Evolutionary conservation across 139 green algal genomes (phyloP).

Genomic region (Asterochloris erici): DNA sequence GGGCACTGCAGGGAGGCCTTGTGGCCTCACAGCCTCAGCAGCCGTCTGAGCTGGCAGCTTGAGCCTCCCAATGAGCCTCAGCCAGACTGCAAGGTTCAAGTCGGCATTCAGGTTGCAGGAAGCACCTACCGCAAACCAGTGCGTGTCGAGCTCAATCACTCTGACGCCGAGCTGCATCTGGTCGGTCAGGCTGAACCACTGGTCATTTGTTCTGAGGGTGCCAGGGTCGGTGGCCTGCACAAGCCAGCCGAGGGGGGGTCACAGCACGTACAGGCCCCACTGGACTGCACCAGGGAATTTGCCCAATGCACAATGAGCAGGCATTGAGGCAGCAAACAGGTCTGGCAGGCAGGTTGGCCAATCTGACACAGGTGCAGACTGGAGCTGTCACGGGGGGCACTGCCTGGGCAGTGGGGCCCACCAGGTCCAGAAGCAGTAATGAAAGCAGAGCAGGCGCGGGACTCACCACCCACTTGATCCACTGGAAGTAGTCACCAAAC

Average conservation of each 20-base stretch:
- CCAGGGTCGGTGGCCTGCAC: conserved; percentile 19
- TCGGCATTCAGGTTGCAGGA: no score
- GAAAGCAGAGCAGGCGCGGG: background rate
- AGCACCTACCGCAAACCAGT: conserved; percentile 57
- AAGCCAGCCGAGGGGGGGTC: no score
- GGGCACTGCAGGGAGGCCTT: background rate
- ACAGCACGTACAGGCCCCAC: no score
- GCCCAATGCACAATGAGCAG: background rate
- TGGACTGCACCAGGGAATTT: background rate
- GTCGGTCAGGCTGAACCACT: conserved; percentile 67
- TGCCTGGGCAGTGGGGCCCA: no score
- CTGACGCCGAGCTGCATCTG: conserved; percentile 75
- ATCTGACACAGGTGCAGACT: background rate
- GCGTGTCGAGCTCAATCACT: conserved; percentile 71
- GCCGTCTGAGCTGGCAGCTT: no score
- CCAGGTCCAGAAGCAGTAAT: no score
- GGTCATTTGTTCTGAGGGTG: conserved; percentile 65
- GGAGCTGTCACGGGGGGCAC: no score
- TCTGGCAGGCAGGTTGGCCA: background rate
- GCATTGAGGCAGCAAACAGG: background rate
- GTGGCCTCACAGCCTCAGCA: no score
- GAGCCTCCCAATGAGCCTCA: no score
- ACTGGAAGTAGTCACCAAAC: conserved; percentile 56
- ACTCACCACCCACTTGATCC: conserved; percentile 43
- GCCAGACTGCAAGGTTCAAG: no score